These are phyloP conservation scores for Colletotrichum scovillei DNA, from an alignment of 2,329 filamentous ascomycete species.

Conservation along the genomic window DNA sequence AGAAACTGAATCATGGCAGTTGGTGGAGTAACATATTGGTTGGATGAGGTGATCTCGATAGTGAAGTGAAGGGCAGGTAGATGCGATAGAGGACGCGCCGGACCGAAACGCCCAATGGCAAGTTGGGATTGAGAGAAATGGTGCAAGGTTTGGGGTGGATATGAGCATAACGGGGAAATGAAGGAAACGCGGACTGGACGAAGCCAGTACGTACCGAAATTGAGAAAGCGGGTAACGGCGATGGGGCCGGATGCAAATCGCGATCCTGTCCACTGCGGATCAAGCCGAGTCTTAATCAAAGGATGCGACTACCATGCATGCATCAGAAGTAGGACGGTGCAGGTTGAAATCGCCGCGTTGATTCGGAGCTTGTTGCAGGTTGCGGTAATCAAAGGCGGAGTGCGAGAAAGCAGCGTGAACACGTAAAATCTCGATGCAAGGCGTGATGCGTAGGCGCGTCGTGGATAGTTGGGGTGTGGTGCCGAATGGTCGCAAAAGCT, in stretches of 20 bases:
- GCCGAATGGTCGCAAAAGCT: not conserved
- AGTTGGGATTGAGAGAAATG: not conserved
- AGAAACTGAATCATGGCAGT: slow-evolving; percentile 28
- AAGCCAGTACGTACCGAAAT: slow-evolving; percentile 17
- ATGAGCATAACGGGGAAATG: not conserved
- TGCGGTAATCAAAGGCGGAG: not conserved
- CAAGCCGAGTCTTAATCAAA: slow-evolving; percentile 30
- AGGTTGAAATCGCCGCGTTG: slow-evolving; percentile 7
- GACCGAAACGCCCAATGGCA: slow-evolving; percentile 7
- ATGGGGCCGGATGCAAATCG: slow-evolving; percentile 34
- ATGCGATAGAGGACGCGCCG: not conserved
- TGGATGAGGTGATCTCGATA: slow-evolving; percentile 19
- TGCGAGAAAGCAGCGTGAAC: not conserved
- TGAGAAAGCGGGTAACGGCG: slow-evolving; percentile 20
- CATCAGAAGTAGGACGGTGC: slow-evolving; percentile 14
- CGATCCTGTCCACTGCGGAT: slow-evolving; percentile 35
- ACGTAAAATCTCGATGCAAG: not conserved
- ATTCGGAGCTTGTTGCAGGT: slow-evolving; percentile 2
- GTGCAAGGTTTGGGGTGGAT: not conserved
- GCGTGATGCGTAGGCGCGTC: not conserved
- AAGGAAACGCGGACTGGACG: not conserved
- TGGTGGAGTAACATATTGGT: not conserved
- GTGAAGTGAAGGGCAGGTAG: not conserved
- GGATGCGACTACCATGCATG: slow-evolving; percentile 32
- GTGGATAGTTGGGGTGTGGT: not conserved